Base-by-base conservation (phyloP, 2,329 filamentous ascomycete species). In the Juglanconis oblonga region DNA sequence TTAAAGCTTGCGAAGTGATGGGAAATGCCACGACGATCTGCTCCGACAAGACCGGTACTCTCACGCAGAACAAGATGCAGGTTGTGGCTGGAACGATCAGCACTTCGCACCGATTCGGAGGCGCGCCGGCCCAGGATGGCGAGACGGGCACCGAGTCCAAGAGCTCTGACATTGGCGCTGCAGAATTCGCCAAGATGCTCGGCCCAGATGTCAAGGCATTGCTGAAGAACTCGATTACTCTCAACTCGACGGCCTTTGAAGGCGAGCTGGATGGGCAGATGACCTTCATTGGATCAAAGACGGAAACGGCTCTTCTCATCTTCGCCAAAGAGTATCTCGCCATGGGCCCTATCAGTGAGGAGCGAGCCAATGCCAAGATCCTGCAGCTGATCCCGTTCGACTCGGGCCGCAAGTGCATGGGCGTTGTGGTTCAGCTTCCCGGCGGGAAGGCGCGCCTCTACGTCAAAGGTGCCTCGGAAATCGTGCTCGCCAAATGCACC, bases 1-100 rank as follows among this genome's bases (percentile, higher is more conserved):
- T 92, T 59, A 89, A 90, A 68, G 88, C 89, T 29, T 92, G 89
- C 67, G 89, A 92, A 72, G 90, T 90, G 50, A 92, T 92, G 89
- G 89, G 89, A 55, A 92, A 91, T 68, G 89, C 88, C 6, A 90
- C 87, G 1, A 86, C 84, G 0, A 87, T 88, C 54, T 88, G 86
- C 73, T 87, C 85, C 0, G 86, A 88, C 74, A 88, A 88, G 73
- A 88, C 86, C 0, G 86, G 86, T 51, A 88, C 86, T 5, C 73
- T 88, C 53, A 88, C 86, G 0, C 85, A 88, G 69, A 88, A 88
- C 70, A 87, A 87, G 72, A 88, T 88, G 86, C 84, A 84, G 61
- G 83, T 88, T 13, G 85, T 88, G 36, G 79, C 85, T 3, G 85
- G 81, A 54, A 83, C 82, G 1, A 71, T 88, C 50, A 85, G 85